Evolutionary conservation across 1,284 basidiomycete genomes (phyloP).

Genomic region (Sphaerobolus stellatus): DNA sequence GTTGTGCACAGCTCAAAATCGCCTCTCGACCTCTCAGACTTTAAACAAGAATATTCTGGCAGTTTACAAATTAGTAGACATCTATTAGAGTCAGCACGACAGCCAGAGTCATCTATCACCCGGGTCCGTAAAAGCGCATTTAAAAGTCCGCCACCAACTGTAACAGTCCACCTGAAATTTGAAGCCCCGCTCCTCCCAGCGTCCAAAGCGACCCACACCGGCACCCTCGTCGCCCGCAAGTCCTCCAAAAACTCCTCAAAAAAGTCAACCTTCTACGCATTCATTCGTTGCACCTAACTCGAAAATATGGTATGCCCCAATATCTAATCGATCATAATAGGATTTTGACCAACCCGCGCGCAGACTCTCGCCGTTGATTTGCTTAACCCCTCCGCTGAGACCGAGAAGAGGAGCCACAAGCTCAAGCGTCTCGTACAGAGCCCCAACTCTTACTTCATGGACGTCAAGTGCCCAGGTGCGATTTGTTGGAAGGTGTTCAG

Average conservation of each 20-base stretch:
- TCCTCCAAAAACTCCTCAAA: too few relatives aligned
- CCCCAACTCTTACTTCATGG: constrained; percentile 99
- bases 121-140: not conserved
- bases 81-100: not conserved
- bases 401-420: constrained; percentile 93
- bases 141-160: constrained; percentile 4
- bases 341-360: too few relatives aligned
- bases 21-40: too few relatives aligned
- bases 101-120: not conserved
- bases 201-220: not conserved
- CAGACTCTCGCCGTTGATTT: constrained; percentile 98
- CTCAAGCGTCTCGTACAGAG: constrained; percentile 99
- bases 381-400: constrained; percentile 90
- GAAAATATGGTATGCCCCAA: constrained; percentile 1
- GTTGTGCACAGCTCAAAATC: too few relatives aligned
- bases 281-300: not conserved
- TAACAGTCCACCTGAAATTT: constrained; percentile 7
- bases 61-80: too few relatives aligned
- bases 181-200: not conserved
- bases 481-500: constrained; percentile 15
- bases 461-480: constrained; percentile 97
- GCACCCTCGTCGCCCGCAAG: not conserved
- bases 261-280: not conserved
- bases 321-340: not conserved
- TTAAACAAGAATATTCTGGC: too few relatives aligned